phyloP scores from a whole-genome alignment of 2,329 filamentous ascomycete genomes.

The Epichloe gansuensis region DNA sequence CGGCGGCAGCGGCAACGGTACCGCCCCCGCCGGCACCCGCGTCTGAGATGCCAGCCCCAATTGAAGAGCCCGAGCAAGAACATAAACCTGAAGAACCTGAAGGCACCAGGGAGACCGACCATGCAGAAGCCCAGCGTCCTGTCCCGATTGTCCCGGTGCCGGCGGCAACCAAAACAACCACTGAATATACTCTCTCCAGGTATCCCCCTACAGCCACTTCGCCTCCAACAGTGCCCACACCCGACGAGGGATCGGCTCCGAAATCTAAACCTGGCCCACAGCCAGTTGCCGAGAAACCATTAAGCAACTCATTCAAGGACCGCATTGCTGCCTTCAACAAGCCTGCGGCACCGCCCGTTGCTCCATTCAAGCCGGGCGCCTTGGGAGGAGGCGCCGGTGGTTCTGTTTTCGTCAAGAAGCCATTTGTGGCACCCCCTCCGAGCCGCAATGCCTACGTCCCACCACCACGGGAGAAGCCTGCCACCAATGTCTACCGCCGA shows the following conservation, averaged over 20 bases:
- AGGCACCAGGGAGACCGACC: conserved; percentile 18
- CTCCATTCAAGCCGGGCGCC: conserved; percentile 76
- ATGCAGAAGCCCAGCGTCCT: conserved; percentile 23
- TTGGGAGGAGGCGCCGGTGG: conserved; percentile 38
- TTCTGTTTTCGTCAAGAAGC: conserved; percentile 80
- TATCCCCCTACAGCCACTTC: conserved; percentile 6
- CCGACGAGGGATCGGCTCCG: conserved; percentile 19
- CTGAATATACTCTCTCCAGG: conserved; percentile 12
- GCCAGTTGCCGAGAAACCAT: conserved; percentile 61
- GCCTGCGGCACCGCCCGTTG: conserved; percentile 65
- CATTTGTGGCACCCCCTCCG: conserved; percentile 93
- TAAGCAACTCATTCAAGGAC: conserved; percentile 72
- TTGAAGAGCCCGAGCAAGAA: conserved; percentile 11
- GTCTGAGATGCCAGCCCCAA: conserved; percentile 14
- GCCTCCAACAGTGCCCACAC: conserved; percentile 21
- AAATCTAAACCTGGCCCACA: conserved; percentile 41
- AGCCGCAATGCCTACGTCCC: conserved; percentile 86
- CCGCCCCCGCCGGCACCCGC: conserved; percentile 16
- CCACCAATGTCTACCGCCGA: conserved; percentile 66
- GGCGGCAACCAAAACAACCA: conserved; percentile 18
- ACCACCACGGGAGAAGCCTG: conserved; percentile 54
- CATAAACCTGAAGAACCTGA: conserved; percentile 26
- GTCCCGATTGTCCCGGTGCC: conserved; percentile 17
- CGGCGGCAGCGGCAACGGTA: conserved; percentile 22
- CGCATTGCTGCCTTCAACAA: conserved; percentile 97